A percentile compares a stretch with the other conserved stretches of the same genome.
Evolutionary conservation across 345 rosid genomes (phyloP).

Genomic region (Hibiscus trionum): DNA sequence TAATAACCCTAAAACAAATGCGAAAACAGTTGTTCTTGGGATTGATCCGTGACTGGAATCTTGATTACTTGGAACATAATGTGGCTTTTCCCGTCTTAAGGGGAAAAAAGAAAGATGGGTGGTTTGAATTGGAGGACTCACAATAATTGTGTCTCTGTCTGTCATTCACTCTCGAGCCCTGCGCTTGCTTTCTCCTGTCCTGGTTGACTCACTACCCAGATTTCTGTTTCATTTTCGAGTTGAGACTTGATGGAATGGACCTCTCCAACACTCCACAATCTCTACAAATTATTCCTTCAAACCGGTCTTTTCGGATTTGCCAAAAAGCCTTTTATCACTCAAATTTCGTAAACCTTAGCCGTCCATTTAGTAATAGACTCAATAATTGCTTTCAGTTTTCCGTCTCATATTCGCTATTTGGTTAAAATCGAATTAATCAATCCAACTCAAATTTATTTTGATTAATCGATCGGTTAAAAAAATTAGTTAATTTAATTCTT

Average conservation of each 20-base stretch:
- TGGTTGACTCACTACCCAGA: constrained; percentile 25
- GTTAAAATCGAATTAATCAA: too few species aligned
- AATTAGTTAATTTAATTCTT: too few species aligned
- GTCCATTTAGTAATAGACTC: constrained; percentile 20
- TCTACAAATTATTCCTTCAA: background rate
- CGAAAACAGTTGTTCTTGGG: too few species aligned
- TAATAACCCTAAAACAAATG: too few species aligned
- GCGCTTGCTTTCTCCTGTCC: constrained; percentile 37
- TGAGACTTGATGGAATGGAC: background rate
- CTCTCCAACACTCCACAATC: background rate
- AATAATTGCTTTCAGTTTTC: background rate
- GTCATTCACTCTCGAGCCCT: constrained; percentile 65
- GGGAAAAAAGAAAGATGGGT: constrained; percentile 18
- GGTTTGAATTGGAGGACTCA: constrained; percentile 5
- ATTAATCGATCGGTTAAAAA: too few species aligned
- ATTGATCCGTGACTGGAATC: too few species aligned
- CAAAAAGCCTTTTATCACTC: background rate
- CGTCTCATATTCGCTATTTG: too few species aligned
- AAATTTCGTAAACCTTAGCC: background rate
- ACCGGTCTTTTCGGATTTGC: background rate
- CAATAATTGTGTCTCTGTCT: constrained; percentile 38
- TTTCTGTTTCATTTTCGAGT: background rate
- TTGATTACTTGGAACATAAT: too few species aligned
- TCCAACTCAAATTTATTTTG: too few species aligned
- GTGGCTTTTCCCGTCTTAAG: background rate